Base-by-base conservation (phyloP, 352 stramenopile species). In the Phytophthora crassamura region DNA sequence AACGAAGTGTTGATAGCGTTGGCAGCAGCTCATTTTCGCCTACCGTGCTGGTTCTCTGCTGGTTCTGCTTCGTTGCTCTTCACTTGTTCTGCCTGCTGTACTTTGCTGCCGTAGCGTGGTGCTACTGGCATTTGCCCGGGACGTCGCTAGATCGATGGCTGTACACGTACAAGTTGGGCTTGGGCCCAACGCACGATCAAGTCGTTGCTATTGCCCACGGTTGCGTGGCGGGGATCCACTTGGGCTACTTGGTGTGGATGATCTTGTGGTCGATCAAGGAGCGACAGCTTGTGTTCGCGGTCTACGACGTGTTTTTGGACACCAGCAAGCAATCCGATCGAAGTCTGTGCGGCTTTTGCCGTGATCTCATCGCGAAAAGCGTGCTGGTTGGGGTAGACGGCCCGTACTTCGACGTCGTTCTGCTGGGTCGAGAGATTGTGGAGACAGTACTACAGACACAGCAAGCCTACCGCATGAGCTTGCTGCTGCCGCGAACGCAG, bases 381-480 rank as follows among this genome's bases (percentile, higher is more conserved):
- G 59, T 64, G 0, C 4, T 71, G 12, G 10, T 77, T 7, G 73
- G 50, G 30, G 60, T 78, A 18, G 62, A 69, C 20, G 51, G 52
- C 4, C 52, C 59, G 30, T 67, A 74, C 42, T 75, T 73, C 18
- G 66, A 66, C 8, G 33, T 63, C 1, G 16, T 74, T 30, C 63
- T 74, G 22, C 38, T 79, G 3, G 3, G 41, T 7, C 59, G 64
- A 30, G 63, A 76, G 42, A 34, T 76, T 14, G 14, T 68, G 4
- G 56, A 57, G 12, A 71, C 63, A 7, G 40, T 58, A 6, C 25
- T 73, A n/a, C 62, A 74, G 14, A 58, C 58, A 0, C 43, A 67
- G 11, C 63, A 79, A 35, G 64, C 64, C 10, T 74, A 77, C 22
- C 59, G 64, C 0, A 64, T 77, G 53, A 77, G 67, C 47, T 10